Conservation (phyloP, 108 stramenopile species). For the Aurantiochytrium sp. region DNA sequence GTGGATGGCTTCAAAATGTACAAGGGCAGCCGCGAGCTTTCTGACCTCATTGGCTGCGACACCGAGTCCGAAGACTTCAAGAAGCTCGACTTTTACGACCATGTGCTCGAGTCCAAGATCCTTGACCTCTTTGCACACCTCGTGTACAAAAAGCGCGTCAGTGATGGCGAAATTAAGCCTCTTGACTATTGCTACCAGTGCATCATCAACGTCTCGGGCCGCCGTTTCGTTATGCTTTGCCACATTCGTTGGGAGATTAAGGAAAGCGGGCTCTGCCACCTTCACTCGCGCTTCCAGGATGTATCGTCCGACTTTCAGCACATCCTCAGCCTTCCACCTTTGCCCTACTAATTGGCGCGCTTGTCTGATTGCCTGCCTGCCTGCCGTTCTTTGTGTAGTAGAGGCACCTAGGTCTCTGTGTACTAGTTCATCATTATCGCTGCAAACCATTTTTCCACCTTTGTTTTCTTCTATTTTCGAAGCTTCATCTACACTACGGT, state of each 20-base stretch:
- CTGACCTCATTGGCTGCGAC: neutral
- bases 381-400: no score
- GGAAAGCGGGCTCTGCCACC: neutral
- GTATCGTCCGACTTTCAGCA: neutral
- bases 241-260: neutral
- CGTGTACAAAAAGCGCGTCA: constrained; percentile 3
- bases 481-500: no score
- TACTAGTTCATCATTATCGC: no score
- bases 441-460: no score
- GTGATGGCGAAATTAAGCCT: neutral
- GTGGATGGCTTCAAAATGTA: neutral
- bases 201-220: constrained; percentile 1
- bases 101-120: constrained; percentile 6
- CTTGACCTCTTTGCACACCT: constrained; percentile 5
- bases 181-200: neutral
- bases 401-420: no score
- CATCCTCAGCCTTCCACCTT: neutral
- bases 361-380: no score
- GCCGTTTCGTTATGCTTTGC: neutral
- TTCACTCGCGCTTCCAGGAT: neutral
- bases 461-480: no score
- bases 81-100: neutral
- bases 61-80: neutral
- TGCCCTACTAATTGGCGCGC: neutral
- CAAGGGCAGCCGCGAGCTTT: neutral